Percentiles rank a stretch among this genome's conserved stretches.
These are phyloP conservation scores for Dalbergia cochinchinensis DNA, from an alignment of 306 rosid genomes.

Conservation along the genomic window DNA sequence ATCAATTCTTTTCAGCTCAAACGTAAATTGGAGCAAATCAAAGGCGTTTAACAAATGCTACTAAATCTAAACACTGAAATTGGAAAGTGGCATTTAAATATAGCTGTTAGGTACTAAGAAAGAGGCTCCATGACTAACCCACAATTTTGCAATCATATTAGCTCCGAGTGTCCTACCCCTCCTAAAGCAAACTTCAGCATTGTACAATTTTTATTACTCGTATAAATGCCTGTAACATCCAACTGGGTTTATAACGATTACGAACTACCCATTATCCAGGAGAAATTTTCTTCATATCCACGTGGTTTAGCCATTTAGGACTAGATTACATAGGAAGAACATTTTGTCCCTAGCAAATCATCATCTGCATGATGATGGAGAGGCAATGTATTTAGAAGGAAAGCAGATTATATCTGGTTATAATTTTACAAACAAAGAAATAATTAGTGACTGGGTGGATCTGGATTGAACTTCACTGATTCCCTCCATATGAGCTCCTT, in stretches of 20 bases:
- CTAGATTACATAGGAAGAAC: constrained; percentile 46
- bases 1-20: too few species aligned
- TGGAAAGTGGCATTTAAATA: constrained; percentile 43
- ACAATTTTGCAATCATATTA: constrained; percentile 30
- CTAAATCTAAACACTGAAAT: constrained; percentile 31
- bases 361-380: constrained; percentile 41
- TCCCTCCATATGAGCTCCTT: constrained; percentile 97
- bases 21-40: too few species aligned
- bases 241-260: constrained; percentile 24
- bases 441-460: constrained; percentile 66
- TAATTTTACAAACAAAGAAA: constrained; percentile 51
- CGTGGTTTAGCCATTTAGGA: constrained; percentile 40
- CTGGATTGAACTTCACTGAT: constrained; percentile 92
- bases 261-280: constrained; percentile 33
- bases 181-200: constrained; percentile 46
- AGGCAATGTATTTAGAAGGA: constrained; percentile 42
- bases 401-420: constrained; percentile 48
- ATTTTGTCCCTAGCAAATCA: constrained; percentile 50
- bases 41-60: constrained; percentile 17
- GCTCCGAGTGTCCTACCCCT: constrained; percentile 25
- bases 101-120: constrained; percentile 43
- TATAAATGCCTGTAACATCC: constrained; percentile 48
- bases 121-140: constrained; percentile 34
- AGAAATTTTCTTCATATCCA: constrained; percentile 45
- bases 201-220: constrained; percentile 48